These are phyloP conservation scores for Acacia concinna DNA, from an alignment of 331 rosid genomes.

Conservation along the genomic window DNA sequence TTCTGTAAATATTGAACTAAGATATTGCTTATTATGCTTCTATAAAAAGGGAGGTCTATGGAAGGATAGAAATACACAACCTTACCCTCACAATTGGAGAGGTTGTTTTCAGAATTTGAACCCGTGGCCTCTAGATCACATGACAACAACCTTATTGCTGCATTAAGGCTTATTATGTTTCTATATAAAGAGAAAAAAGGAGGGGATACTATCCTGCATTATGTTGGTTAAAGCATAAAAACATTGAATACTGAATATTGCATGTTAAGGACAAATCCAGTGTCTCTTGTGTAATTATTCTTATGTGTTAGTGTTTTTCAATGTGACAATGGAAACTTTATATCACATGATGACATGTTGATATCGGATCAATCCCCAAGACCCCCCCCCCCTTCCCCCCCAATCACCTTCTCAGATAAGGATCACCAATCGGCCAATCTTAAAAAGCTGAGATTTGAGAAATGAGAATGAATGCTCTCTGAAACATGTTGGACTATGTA, in stretches of 20 bases:
- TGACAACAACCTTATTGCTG: too few relatives aligned
- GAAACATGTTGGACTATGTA: background rate
- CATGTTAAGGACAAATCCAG: background rate
- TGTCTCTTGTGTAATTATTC: background rate
- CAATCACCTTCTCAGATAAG: too few relatives aligned
- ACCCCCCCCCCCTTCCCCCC: too few relatives aligned
- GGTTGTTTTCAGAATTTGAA: too few relatives aligned
- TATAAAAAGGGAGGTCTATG: background rate
- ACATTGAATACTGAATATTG: background rate
- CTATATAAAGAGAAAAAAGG: background rate
- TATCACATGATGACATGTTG: background rate
- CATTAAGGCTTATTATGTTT: background rate
- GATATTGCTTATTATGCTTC: background rate
- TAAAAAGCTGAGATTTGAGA: background rate
- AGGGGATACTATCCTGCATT: background rate
- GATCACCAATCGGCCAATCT: too few relatives aligned
- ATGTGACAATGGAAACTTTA: background rate
- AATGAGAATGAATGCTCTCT: background rate
- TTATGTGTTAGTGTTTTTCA: background rate
- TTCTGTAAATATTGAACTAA: background rate
- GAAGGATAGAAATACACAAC: too few relatives aligned
- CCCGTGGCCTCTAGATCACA: too few relatives aligned
- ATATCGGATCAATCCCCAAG: background rate
- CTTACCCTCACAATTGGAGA: too few relatives aligned
- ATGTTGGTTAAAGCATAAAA: background rate